Evolutionary conservation across 768 basidiomycete genomes (phyloP).

Genomic region (Tephrocybe sp.): DNA sequence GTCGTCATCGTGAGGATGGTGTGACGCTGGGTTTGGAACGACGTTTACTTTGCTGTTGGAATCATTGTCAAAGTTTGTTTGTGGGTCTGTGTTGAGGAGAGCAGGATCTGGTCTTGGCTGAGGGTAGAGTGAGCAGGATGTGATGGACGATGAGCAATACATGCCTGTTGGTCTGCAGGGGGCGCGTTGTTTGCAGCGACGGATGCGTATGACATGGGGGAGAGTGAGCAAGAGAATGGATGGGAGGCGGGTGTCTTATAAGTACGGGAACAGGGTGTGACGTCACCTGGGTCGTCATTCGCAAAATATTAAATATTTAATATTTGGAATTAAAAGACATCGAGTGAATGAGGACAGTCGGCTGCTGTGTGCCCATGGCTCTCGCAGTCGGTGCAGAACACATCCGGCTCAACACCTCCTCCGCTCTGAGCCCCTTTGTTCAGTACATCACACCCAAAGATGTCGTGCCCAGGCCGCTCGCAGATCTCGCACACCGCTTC

Average conservation of each 20-base stretch:
- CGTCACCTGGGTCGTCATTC: constrained; percentile 11
- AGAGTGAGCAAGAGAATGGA: neutral
- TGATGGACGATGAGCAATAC: constrained; percentile 10
- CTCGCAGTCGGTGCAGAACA: constrained; percentile 85
- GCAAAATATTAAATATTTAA: too few relatives aligned
- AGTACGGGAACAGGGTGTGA: neutral
- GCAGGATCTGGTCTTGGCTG: constrained; percentile 66
- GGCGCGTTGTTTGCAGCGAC: constrained; percentile 60
- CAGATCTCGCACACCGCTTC: constrained; percentile 79
- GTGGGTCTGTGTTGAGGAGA: constrained; percentile 52
- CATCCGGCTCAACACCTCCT: constrained; percentile 23
- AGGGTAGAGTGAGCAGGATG: constrained; percentile 4
- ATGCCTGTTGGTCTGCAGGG: constrained; percentile 43
- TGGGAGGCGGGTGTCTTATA: constrained; percentile 8
- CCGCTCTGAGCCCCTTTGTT: constrained; percentile 42
- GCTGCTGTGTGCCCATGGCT: constrained; percentile 70
- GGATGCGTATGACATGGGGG: constrained; percentile 70
- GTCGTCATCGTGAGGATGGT: constrained; percentile 13
- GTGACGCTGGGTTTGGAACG: constrained; percentile 30
- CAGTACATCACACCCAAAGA: constrained; percentile 78
- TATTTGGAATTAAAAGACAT: constrained; percentile 67
- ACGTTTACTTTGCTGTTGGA: constrained; percentile 51
- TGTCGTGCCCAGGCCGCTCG: constrained; percentile 81
- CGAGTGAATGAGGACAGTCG: constrained; percentile 81
- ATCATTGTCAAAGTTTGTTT: constrained; percentile 40